Evolutionary conservation across 2,329 filamentous ascomycete species (phyloP).

Genomic region (Pestalotiopsis sp.): DNA sequence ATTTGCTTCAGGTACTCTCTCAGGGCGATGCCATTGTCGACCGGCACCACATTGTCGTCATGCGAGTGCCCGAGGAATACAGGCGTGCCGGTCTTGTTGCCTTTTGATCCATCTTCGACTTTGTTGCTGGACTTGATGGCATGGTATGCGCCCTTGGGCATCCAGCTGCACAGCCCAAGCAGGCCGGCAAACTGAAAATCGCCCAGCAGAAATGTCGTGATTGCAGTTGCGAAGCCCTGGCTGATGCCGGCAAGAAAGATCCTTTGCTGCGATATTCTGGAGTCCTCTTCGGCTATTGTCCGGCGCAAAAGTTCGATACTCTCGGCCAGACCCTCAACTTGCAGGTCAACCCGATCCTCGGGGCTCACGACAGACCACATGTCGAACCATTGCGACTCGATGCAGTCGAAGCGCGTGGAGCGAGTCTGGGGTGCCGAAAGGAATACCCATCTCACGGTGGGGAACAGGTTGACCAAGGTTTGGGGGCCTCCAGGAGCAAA

Average conservation of each 20-base stretch:
- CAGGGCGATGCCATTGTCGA: constrained; percentile 26
- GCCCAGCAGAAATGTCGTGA: constrained; percentile 19
- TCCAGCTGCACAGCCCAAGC: constrained; percentile 32
- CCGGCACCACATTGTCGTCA: constrained; percentile 31
- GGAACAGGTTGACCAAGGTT: constrained; percentile 25
- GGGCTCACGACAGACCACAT: constrained; percentile 54
- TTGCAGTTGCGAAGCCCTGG: constrained; percentile 31
- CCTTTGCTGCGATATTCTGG: constrained; percentile 19
- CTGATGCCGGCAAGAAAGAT: constrained; percentile 35
- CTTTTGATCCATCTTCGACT: not conserved
- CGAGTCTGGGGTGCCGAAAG: constrained; percentile 21
- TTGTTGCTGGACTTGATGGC: not conserved
- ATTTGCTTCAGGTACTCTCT: constrained; percentile 20
- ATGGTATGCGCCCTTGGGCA: constrained; percentile 18
- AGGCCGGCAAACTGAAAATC: constrained; percentile 25
- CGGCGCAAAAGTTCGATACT: constrained; percentile 22
- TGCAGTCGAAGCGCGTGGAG: constrained; percentile 23
- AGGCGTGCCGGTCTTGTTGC: constrained; percentile 15
- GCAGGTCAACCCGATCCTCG: constrained; percentile 32
- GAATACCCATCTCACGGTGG: constrained; percentile 32
- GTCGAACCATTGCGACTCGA: constrained; percentile 36
- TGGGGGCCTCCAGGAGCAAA: constrained; percentile 15
- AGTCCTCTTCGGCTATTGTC: constrained; percentile 25
- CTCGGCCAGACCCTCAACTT: constrained; percentile 23
- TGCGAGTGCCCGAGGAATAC: constrained; percentile 29